These are phyloP conservation scores for Pseudogymnoascus sp. DNA, from an alignment of 2,329 filamentous ascomycete genomes.

Conservation along the genomic window DNA sequence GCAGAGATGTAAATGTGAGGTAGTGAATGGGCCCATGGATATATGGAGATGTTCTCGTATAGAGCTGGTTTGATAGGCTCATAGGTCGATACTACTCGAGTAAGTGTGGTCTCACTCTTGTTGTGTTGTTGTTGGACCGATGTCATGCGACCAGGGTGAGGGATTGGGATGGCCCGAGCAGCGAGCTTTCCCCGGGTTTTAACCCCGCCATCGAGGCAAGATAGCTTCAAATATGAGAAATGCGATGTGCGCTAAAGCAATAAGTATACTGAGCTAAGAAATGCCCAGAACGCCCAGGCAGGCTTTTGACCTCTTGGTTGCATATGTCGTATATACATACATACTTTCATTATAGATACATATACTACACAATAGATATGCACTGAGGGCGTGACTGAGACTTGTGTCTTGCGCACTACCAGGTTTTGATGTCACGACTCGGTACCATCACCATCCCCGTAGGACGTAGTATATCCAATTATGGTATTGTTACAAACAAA, in stretches of 20 bases:
- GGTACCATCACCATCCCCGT: background rate
- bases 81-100: background rate
- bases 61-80: background rate
- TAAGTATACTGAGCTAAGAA: background rate
- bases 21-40: background rate
- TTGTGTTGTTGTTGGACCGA: background rate
- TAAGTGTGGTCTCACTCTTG: background rate
- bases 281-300: background rate
- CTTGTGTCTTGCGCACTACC: background rate
- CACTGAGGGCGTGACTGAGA: background rate
- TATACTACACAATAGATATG: background rate
- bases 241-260: background rate
- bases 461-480: background rate
- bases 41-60: background rate
- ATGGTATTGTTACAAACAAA: conserved; percentile 4
- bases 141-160: conserved; percentile 2
- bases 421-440: background rate
- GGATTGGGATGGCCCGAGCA: background rate
- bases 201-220: background rate
- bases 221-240: conserved; percentile 8
- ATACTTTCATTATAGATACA: background rate
- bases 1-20: background rate
- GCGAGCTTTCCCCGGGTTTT: conserved; percentile 1
- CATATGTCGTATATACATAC: background rate
- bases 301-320: background rate